Conservation (phyloP, 2,329 filamentous ascomycete species). For the Cladosporium sp. region DNA sequence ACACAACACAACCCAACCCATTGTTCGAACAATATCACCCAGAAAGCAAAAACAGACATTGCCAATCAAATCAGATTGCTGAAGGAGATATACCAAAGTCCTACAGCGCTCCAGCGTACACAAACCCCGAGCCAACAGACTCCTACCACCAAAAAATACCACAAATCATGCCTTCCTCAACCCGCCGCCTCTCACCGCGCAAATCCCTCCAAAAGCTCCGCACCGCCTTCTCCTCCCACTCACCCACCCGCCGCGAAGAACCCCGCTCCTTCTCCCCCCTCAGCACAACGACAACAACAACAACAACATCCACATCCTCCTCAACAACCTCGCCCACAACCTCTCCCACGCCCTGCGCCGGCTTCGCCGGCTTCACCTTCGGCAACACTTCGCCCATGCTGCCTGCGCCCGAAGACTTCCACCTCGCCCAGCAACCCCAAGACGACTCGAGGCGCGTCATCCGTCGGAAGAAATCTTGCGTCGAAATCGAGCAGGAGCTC, state of each 20-base stretch:
- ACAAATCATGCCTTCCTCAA: conserved; percentile 16
- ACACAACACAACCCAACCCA: background rate
- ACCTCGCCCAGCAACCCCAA: conserved; percentile 10
- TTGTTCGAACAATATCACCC: no score
- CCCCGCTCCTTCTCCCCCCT: background rate
- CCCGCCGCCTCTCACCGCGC: conserved; percentile 19
- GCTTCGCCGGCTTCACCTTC: conserved; percentile 23
- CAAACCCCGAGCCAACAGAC: conserved; percentile 13
- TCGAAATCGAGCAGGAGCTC: conserved; percentile 29
- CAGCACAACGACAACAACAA: background rate
- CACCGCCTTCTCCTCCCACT: conserved; percentile 20
- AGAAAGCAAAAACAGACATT: background rate
- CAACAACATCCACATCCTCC: background rate
- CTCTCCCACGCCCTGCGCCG: conserved; percentile 11
- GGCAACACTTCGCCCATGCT: conserved; percentile 9
- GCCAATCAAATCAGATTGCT: no score
- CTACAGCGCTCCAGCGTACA: background rate
- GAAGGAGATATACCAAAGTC: no score
- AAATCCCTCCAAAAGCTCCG: conserved; percentile 26
- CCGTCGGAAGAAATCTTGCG: conserved; percentile 27
- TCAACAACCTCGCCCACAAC: conserved; percentile 13
- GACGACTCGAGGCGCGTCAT: conserved; percentile 16
- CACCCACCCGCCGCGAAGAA: background rate
- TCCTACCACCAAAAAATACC: conserved; percentile 2
- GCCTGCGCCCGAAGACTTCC: background rate